Base-by-base conservation (phyloP, 129 eudicot genomes). In the Arctium minus region DNA sequence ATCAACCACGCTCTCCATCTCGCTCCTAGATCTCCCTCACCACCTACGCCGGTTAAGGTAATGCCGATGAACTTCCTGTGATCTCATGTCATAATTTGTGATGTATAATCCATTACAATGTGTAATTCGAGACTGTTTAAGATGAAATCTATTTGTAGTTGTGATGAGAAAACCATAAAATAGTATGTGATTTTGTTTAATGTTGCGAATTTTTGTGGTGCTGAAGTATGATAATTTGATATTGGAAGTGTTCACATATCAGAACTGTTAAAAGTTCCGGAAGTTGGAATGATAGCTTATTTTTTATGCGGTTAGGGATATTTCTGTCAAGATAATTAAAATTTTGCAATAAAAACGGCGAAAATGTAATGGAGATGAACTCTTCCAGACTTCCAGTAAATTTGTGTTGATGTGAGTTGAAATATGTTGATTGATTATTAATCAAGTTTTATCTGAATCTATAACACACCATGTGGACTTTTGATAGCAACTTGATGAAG, bases 11-110 rank as follows among this genome's bases (percentile, higher is more conserved):
- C 40, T 81, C 79, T 72, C n/a, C 79, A 40, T 75, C 76, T 76
- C 79, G 72, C 79, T 71, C 69, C 48, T 30, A 74, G 44, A 70
- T 72, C 73, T 56, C 79, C 56, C 32, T 81, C 84, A 39, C 46
- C 37, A 73, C 35, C 76, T 33, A 33, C 72, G n/a, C 12, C 40
- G 39, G 27, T 84, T 73, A 67, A 84, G 87, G 87, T 84, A 79
- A 84, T 46, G 81, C 35, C 40, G 42, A 79, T 53, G 48, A 72
- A 79, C 79, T 83, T 40, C 36, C 17, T 79, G 18, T 74, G 36
- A 72, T 44, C 13, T 78, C 37, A 31, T 78, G 79, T 40, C 40
- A 79, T 60, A n/a, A 72, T 78, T 11, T 78, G 53, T 79, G 69
- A 10, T 60, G 30, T 72, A 72, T 39, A 67, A 31, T 33, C 40